Evolutionary conservation across 768 basidiomycete genomes (phyloP), one percentile per base, ranked within the genome.

Genomic region (Cubamyces sp.): DNA sequence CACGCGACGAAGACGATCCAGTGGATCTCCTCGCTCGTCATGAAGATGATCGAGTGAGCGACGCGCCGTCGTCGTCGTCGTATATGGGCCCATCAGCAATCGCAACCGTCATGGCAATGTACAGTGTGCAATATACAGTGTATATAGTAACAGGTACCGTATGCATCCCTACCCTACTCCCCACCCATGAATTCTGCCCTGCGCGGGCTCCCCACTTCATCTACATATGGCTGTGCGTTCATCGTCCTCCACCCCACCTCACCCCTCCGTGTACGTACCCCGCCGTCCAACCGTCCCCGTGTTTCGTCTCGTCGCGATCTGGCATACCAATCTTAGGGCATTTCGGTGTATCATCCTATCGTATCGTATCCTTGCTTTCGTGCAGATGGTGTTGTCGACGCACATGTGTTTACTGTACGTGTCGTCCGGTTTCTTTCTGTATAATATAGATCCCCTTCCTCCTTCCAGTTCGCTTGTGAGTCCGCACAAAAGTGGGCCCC

Each of bases 21-120:
- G 57, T 92, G 89, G 88, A 90, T 92, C 61, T 86, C 88, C 34
- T 81, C 82, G 69, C 74, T 86, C 64, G 79, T 86, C 26, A 71
- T 75, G 69, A 80, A 79, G 70, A 83, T 84, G 65, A 79, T 84
- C 54, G 77, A 78, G 73, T 82, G 51, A 64, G 34, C 16, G 18
- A 30, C 6, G 42, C 28, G 26, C 40, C 28, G 14, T 19, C 46
- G 40, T 18, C 21, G 51, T 47, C 30, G 19, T 39, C 34, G 34
- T 34, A 34, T 5, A 11, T 34, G 34, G 34, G 34, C 9, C 34
- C 11, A 5, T 6, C 34, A 34, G 34, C 34, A 34, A 34, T 34
- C 34, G 11, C 34, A 34, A 34, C 11, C 34, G 11, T 15, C 55
- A 6, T 45, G 53, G 54, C 54, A 25, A 43, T 45, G 54, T 55